phyloP scores from a whole-genome alignment of 345 rosid species.

The Murraya paniculata region DNA sequence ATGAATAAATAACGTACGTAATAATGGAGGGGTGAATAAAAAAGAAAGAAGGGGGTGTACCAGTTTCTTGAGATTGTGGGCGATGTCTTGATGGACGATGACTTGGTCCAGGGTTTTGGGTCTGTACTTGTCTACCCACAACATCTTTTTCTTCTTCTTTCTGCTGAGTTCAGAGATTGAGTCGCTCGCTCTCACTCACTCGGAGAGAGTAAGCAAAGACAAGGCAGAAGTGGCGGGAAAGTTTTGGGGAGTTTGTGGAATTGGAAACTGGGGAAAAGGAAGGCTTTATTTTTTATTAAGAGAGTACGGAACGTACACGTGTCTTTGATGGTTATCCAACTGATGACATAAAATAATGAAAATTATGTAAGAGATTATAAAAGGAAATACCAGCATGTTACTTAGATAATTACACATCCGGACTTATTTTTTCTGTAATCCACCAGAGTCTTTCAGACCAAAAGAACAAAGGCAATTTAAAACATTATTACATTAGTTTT shows the following conservation, averaged over 20 bases:
- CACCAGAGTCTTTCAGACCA: no score
- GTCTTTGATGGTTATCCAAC: neutral
- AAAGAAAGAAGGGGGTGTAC: slow-evolving; percentile 29
- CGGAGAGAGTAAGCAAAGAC: neutral
- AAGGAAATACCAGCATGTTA: no score
- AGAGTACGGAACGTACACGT: slow-evolving; percentile 4
- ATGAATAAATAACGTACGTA: no score
- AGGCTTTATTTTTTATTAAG: neutral
- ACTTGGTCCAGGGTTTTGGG: slow-evolving; percentile 86
- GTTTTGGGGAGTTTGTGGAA: neutral
- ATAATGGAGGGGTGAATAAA: neutral
- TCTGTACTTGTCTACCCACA: slow-evolving; percentile 99
- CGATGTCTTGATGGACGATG: slow-evolving; percentile 74
- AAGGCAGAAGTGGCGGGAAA: slow-evolving; percentile 22
- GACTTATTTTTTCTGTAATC: no score
- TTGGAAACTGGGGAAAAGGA: neutral
- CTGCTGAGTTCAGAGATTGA: neutral
- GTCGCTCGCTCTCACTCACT: neutral
- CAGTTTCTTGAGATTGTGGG: slow-evolving; percentile 84
- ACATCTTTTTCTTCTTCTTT: slow-evolving; percentile 42
- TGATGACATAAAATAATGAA: neutral
- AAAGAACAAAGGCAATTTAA: no score
- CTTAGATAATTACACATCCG: no score
- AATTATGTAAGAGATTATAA: neutral
- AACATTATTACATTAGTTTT: no score